Evolutionary conservation across 2,329 filamentous ascomycete genomes (phyloP), one percentile per base, ranked within the genome.

Genomic region (Scedosporium aurantiacum): DNA sequence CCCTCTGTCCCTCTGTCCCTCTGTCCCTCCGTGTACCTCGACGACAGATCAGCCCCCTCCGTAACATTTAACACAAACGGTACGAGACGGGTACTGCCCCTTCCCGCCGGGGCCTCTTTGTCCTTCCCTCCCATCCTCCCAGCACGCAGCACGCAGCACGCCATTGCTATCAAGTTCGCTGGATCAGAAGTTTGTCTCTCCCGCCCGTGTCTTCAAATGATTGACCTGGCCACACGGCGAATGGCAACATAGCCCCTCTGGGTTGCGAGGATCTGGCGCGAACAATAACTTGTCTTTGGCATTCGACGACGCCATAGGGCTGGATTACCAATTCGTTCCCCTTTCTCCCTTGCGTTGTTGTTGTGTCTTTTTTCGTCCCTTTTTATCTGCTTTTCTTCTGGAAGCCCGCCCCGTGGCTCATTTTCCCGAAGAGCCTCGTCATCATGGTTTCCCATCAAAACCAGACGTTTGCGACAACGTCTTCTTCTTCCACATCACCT

Each of bases 361-460:
- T 54, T 23, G 23, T 54, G 5, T 27, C 16, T 25, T 23, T 6
- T 23, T 23, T 16, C 16, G 27, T 54, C 21, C 50, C 6, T 23
- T 32, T 32, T 37, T 37, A 37, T 37, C 32, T 37, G 32, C 32
- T 37, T 37, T 21, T 18, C 16, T 47, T 47, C 43, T 47, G 21
- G 43, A 47, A 47, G 43, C n/a, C 37, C 37, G n/a, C 37, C 43
- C 43, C 43, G 16, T 47, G n/a, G 41, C 43, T 25, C 23, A 47
- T 32, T 60, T n/a, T 23, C 40, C 41, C 16, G 16, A n/a, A 50
- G 25, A 28, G 41, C 41, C 58, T 50, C 25, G 21, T 25, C 47
- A 60, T 16, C 16, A 60, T 60, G 58, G 47, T 50, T 16, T 37
- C 58, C 28, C 37, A n/a, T 25, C 45, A 60, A 10, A 43, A 37